A percentile compares a stretch with the other conserved stretches of the same genome.
phyloP scores from a whole-genome alignment of 2,329 filamentous ascomycete species.

The Fusarium solani-melongenae region DNA sequence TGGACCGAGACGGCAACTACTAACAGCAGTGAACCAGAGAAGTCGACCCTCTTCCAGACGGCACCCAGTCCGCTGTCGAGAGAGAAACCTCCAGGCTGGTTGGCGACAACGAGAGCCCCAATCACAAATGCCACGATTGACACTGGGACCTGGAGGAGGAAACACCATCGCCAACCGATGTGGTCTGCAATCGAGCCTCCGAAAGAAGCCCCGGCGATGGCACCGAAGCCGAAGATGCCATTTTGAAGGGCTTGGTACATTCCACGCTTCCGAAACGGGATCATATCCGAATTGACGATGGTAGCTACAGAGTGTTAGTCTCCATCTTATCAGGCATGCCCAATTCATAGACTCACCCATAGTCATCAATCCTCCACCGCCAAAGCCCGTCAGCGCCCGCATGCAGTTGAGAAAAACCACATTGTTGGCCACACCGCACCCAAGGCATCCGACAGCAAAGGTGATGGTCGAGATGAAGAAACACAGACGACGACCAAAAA shows the following conservation, averaged over 20 bases:
- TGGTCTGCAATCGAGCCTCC: conserved; percentile 73
- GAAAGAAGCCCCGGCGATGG: conserved; percentile 71
- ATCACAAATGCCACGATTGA: conserved; percentile 65
- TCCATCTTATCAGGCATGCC: background rate
- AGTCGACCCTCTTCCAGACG: conserved; percentile 67
- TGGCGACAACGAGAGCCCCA: conserved; percentile 63
- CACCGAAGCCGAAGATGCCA: conserved; percentile 69
- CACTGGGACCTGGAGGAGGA: conserved; percentile 70
- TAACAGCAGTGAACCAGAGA: conserved; percentile 66
- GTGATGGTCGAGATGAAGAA: conserved; percentile 73
- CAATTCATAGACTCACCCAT: conserved; percentile 64
- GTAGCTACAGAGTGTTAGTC: conserved; percentile 48
- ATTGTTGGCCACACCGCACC: conserved; percentile 70
- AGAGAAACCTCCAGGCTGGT: conserved; percentile 51
- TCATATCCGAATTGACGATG: conserved; percentile 72
- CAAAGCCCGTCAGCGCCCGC: conserved; percentile 75
- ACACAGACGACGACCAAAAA: conserved; percentile 70
- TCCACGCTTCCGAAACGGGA: conserved; percentile 64
- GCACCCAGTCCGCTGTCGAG: conserved; percentile 47
- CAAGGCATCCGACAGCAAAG: conserved; percentile 72
- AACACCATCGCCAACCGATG: conserved; percentile 77
- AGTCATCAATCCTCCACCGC: conserved; percentile 75
- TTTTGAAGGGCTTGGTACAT: conserved; percentile 73
- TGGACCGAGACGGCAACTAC: conserved; percentile 69
- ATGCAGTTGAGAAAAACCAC: conserved; percentile 72